Evolutionary conservation across 2,329 filamentous ascomycete genomes (phyloP), one percentile per base, ranked within the genome.

Genomic region (Colletotrichum karsti): DNA sequence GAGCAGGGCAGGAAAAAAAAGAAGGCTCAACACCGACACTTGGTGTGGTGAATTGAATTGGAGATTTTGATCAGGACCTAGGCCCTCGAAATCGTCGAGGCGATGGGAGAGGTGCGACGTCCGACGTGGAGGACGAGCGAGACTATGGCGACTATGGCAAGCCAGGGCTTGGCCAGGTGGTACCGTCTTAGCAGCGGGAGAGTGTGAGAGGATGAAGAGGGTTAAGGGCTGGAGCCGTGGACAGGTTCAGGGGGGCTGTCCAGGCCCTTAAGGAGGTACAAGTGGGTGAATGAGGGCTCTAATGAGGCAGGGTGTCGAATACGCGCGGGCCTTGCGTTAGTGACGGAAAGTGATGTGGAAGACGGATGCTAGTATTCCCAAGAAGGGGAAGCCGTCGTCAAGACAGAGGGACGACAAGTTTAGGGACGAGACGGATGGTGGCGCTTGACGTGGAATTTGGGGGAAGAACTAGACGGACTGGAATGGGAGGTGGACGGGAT

Each of bases 71-170:
- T 30, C 22, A 64, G 50, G 39, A 57, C 54, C 61, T 59, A 64
- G 53, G 46, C 60, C 53, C 42, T 65, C 54, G 24, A 68, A 35
- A 48, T 65, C 33, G 65, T 68, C 46, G 46, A 53, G 39, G 48
- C 37, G 39, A 68, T 59, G 65, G 37, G 56, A 58, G 60, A 68
- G 65, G 65, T 68, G 65, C 53, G 65, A 68, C 65, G 54, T 20
- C 59, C 65, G 60, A 65, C 60, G 51, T 54, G 65, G 54, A 59
- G 37, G 65, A 59, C 46, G 44, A 58, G 61, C 46, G 60, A 68
- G 54, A 68, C 65, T 64, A 68, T 54, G 65, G 37, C 54, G 54
- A 68, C 65, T 58, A 59, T 54, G 65, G 53, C 65, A 58, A 68
- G 65, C 65, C 65, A 56, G 63, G 60, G 60, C 60, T 68, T 59